Evolutionary conservation across 768 basidiomycete species (phyloP).

Genomic region (Xerocomellus intermedius): DNA sequence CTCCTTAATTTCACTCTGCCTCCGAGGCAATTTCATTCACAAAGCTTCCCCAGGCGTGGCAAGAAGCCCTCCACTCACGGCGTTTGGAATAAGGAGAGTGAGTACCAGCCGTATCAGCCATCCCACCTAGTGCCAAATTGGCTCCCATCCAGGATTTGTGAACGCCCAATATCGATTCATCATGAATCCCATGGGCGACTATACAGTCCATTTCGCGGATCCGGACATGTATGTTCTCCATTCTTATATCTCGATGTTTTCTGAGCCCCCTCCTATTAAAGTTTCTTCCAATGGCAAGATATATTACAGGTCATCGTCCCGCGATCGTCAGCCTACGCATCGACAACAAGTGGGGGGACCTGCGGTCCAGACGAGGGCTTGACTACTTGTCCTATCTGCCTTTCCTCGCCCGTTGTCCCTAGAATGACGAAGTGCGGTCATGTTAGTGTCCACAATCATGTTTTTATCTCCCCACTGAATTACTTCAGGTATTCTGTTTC

Average conservation of each 20-base stretch:
- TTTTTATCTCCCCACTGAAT: conserved; percentile 16
- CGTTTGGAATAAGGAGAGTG: conserved; percentile 91
- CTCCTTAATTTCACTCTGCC: conserved; percentile 94
- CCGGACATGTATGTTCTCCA: conserved; percentile 80
- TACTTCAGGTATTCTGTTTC: conserved; percentile 81
- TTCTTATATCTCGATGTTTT: background rate
- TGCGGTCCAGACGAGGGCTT: conserved; percentile 53
- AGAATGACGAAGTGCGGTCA: conserved; percentile 98
- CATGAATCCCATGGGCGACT: conserved; percentile 88
- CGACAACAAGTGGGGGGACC: conserved; percentile 51
- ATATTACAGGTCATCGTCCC: conserved; percentile 94
- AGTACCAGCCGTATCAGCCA: conserved; percentile 37
- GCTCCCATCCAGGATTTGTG: conserved; percentile 70
- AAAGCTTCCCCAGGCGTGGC: conserved; percentile 69
- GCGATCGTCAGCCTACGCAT: conserved; percentile 71
- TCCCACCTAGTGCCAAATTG: conserved; percentile 18
- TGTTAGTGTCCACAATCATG: conserved; percentile 50
- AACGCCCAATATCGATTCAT: conserved; percentile 97
- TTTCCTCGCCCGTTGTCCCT: conserved; percentile 85
- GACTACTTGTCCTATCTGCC: conserved; percentile 90
- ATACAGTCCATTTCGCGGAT: conserved; percentile 95
- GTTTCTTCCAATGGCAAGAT: conserved; percentile 95
- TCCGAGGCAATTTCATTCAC: conserved; percentile 69
- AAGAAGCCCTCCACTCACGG: conserved; percentile 63
- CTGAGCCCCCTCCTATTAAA: conserved; percentile 29